Evolutionary conservation across 1,139 yeast species (phyloP), one percentile per base, ranked within the genome.

Genomic region (Blastobotrys petasosporus): DNA sequence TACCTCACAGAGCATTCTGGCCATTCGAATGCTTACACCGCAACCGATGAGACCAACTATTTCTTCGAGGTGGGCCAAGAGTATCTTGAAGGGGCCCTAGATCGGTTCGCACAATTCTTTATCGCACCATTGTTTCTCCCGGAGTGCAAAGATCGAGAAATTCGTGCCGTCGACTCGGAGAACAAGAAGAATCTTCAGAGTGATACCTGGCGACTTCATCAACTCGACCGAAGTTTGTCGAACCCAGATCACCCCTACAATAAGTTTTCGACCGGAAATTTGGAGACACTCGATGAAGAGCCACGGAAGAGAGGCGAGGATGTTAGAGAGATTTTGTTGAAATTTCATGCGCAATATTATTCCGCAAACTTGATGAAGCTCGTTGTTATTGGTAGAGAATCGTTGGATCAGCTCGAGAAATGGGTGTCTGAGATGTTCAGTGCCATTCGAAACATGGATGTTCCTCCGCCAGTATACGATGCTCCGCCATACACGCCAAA

Each of bases 81-180:
- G 53, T 77, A 81, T 55, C 70, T 92, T 49, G 80, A 82, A 52
- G 96, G 95, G 3, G 97, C 97, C 0, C 68, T 92, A 49, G 97
- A 92, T 62, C 73, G 97, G 55, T 92, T 92, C 65, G 78, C 96
- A 4, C 97, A 92, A 62, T 92, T 92, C 62, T 92, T 92, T 69
- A 83, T 88, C 37, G 64, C 77, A 23, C 98, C 98, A 0, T 71
- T 92, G 56, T 92, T 92, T 63, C 77, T 81, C 53, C 76, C 81
- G 46, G 75, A 80, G 51, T 83, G 97, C 61, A 86, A 88, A 58
- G 96, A 88, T 59, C 76, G 97, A 48, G 98, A 92, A 64, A 83
- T 92, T 56, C 79, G 82, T 52, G 98, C 97, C 2, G 97, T 92
- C 12, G 97, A 92, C 64, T 85, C 95, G 25, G 98, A 92, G 65